Evolutionary conservation across 805 yeast species (phyloP).

Genomic region (Pichia californica): DNA sequence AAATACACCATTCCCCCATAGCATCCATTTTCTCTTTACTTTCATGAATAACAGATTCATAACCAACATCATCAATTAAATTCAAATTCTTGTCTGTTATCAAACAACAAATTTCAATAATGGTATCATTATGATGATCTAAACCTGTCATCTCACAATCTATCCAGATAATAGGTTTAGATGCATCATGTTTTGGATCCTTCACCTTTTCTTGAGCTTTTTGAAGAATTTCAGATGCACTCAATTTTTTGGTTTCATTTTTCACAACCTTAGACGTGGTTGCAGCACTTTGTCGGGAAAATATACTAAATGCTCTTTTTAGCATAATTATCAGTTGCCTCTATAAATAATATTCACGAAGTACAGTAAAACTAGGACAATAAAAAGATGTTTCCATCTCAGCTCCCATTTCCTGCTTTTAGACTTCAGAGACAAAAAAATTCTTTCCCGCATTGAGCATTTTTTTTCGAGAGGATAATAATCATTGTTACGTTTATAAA

Average conservation of each 20-base stretch:
- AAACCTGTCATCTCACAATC: conserved; percentile 99
- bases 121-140: conserved; percentile 69
- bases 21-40: conserved; percentile 52
- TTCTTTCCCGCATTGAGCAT: no score
- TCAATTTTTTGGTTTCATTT: background rate
- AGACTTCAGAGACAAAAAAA: no score
- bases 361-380: no score
- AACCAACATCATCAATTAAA: conserved; percentile 62
- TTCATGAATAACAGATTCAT: conserved; percentile 73
- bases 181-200: conserved; percentile 2
- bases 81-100: conserved; percentile 80
- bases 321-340: background rate
- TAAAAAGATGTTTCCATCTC: no score
- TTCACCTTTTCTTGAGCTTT: conserved; percentile 5
- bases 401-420: no score
- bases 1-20: conserved; percentile 87
- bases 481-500: no score
- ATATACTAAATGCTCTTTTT: conserved; percentile 8
- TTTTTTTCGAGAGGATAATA: no score
- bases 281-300: background rate
- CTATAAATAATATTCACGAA: no score
- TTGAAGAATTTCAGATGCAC: conserved; percentile 6
- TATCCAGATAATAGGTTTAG: conserved; percentile 70
- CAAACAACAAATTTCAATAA: conserved; percentile 87
- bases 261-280: background rate